phyloP scores from a whole-genome alignment of 345 rosid species.

The Crucihimalaya himalaica region DNA sequence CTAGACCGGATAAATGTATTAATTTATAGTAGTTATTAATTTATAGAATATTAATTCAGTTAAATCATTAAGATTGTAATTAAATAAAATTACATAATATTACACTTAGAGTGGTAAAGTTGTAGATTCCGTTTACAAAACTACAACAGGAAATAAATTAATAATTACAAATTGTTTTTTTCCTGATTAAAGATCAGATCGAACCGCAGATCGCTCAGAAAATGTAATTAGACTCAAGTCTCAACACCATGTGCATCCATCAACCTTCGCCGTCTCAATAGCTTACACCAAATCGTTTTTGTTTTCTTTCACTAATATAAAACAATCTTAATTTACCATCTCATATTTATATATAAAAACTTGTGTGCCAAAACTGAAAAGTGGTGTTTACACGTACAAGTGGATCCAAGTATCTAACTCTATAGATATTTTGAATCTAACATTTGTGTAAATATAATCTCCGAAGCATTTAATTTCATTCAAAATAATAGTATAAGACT shows the following conservation, averaged over 20 bases:
- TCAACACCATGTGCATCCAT: slow-evolving; percentile 37
- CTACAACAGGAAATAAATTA: slow-evolving; percentile 13
- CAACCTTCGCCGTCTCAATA: slow-evolving; percentile 36
- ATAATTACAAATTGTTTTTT: not conserved
- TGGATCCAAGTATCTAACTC: slow-evolving; percentile 16
- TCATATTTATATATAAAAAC: not conserved
- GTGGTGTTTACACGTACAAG: slow-evolving; percentile 14
- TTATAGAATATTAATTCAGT: no score
- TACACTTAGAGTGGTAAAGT: not conserved
- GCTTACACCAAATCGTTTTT: slow-evolving; percentile 28
- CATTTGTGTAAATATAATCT: slow-evolving; percentile 20
- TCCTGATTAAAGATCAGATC: slow-evolving; percentile 29
- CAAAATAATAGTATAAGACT: slow-evolving; percentile 13
- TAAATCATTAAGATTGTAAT: not conserved
- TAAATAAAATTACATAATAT: not conserved
- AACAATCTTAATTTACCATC: not conserved
- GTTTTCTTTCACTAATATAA: not conserved
- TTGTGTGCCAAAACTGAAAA: not conserved
- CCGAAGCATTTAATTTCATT: slow-evolving; percentile 17
- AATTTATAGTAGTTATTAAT: no score
- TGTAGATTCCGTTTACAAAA: slow-evolving; percentile 11
- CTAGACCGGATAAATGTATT: no score
- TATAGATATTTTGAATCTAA: slow-evolving; percentile 21
- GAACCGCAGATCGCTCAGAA: slow-evolving; percentile 42
- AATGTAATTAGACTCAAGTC: slow-evolving; percentile 26